phyloP scores from a whole-genome alignment of 352 stramenopile genomes.

The Globisporangium irregulare region DNA sequence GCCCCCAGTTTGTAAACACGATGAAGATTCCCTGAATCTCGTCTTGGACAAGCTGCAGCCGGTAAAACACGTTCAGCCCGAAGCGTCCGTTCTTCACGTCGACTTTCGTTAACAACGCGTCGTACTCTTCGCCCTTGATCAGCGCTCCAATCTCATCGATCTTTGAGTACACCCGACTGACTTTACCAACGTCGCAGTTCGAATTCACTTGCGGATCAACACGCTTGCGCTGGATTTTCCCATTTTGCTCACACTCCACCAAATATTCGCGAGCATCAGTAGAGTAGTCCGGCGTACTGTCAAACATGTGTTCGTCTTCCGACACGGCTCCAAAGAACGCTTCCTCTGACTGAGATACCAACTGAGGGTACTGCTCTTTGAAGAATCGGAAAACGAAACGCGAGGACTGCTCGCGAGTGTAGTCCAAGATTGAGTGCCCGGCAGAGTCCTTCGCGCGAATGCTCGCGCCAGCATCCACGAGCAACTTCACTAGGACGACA shows the following conservation, averaged over 20 bases:
- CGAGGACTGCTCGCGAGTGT: slow-evolving; percentile 48
- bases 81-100: slow-evolving; percentile 70
- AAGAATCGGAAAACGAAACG: slow-evolving; percentile 55
- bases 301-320: slow-evolving; percentile 29
- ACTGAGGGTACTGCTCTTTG: slow-evolving; percentile 29
- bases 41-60: slow-evolving; percentile 66
- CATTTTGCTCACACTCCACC: slow-evolving; percentile 39
- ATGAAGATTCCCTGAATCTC: slow-evolving; percentile 67
- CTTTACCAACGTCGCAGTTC: slow-evolving; percentile 58
- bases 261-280: slow-evolving; percentile 54
- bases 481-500: slow-evolving; percentile 36
- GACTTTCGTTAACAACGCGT: slow-evolving; percentile 68
- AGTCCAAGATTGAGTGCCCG: slow-evolving; percentile 48
- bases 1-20: slow-evolving; percentile 80
- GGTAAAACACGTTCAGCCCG: slow-evolving; percentile 78
- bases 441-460: slow-evolving; percentile 34
- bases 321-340: slow-evolving; percentile 27
- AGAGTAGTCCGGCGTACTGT: slow-evolving; percentile 32
- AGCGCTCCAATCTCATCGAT: slow-evolving; percentile 28
- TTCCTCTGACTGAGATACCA: slow-evolving; percentile 23
- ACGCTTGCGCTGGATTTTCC: slow-evolving; percentile 50
- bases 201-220: slow-evolving; percentile 44
- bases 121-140: slow-evolving; percentile 39
- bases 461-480: slow-evolving; percentile 41
- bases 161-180: slow-evolving; percentile 37